These are phyloP conservation scores for Colletotrichum tanaceti DNA, from an alignment of 2,329 filamentous ascomycete species.

Conservation along the genomic window DNA sequence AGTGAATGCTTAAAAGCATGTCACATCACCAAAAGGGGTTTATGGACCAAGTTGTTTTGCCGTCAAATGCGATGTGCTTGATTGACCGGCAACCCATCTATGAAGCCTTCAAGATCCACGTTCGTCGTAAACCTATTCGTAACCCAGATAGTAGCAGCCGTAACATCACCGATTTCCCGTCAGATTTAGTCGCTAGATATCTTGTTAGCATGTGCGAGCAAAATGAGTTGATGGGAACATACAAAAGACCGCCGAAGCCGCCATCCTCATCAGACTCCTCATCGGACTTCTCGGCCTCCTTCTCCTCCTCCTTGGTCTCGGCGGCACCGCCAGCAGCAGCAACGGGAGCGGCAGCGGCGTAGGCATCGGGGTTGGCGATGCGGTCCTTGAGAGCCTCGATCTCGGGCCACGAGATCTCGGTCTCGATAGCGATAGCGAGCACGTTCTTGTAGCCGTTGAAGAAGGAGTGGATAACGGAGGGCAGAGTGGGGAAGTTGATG, in stretches of 20 bases:
- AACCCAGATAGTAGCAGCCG: constrained; percentile 55
- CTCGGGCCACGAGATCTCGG: constrained; percentile 92
- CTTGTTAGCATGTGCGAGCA: constrained; percentile 52
- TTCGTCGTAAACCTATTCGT: constrained; percentile 59
- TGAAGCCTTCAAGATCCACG: constrained; percentile 57
- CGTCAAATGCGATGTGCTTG: constrained; percentile 48
- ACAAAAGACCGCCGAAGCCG: constrained; percentile 87
- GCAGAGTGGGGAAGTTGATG: constrained; percentile 93
- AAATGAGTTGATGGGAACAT: constrained; percentile 47
- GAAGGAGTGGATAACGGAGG: constrained; percentile 94
- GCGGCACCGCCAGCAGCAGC: constrained; percentile 68
- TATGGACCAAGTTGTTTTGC: constrained; percentile 37
- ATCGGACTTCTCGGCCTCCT: constrained; percentile 73
- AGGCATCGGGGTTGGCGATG: constrained; percentile 98
- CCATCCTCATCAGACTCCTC: constrained; percentile 75
- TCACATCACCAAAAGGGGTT: constrained; percentile 45
- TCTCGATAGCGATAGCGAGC: constrained; percentile 88
- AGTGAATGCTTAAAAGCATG: constrained; percentile 38
- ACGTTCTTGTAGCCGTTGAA: constrained; percentile 99
- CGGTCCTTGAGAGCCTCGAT: constrained; percentile 99
- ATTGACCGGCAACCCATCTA: constrained; percentile 61
- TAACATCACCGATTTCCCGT: constrained; percentile 54
- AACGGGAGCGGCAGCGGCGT: constrained; percentile 83
- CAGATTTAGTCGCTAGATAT: constrained; percentile 63
- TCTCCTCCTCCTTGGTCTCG: constrained; percentile 67